Base-by-base conservation (phyloP, 495 filamentous ascomycete genomes). In the Pseudevernia furfuracea region DNA sequence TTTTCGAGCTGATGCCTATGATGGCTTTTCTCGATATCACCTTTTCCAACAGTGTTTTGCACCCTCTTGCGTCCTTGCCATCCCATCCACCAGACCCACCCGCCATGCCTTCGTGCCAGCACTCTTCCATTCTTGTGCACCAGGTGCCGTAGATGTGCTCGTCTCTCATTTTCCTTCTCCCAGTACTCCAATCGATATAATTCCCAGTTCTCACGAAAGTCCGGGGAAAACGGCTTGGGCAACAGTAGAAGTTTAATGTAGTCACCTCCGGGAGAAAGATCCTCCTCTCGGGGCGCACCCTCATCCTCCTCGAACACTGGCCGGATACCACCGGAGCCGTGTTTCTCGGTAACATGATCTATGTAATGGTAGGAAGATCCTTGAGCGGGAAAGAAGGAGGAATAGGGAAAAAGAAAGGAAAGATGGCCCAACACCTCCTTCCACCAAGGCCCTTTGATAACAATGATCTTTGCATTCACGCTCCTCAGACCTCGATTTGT, bases 171-270 rank as follows among this genome's bases (percentile, higher is more conserved):
- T 74, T 98, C 95, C 65, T 85, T 87, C 68, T 96, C 94, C 94
- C 94, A 98, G 71, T 96, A 98, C 64, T 96, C 92, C 36, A 87
- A 83, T 41, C 95, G 82, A 74, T 93, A 98, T 6, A 91, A 74
- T 70, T 98, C 94, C 94, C 94, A 98, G 65, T 95, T 96, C 71
- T 96, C 91, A n/a, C 94, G 84, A 71, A 98, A 97, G 60, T 89
- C 89, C 0, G 95, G 87, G 15, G 90, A 92, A 68, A 98, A 98
- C 0, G 92, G 90, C 74, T 98, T 98, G 8, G 94, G 92, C 44
- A 97, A 81, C 17, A 98, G 80, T 25, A 98, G 79, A 30, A 98
- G 82, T 71, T 94, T 95, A 41, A 98, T 84, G 70, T 91, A 88
- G 73, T 97, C 91, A 8, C 94, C 94, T 12, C 93, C 92, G 0